Evolutionary conservation across 2,329 filamentous ascomycete species (phyloP).

Genomic region (Torrubiella hemipterigena): DNA sequence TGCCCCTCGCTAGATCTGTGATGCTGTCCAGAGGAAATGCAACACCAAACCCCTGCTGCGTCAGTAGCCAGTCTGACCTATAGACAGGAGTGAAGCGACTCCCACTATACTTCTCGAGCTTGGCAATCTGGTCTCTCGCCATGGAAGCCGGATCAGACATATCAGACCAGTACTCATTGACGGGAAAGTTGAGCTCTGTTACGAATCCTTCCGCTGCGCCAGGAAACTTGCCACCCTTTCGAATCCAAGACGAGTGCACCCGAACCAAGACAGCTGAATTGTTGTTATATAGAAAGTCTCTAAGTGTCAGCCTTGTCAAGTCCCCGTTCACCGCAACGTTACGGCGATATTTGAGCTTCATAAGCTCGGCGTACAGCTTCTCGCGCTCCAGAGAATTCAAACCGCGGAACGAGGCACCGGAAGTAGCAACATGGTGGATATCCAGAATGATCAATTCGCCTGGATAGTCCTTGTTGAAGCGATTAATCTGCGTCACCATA

Average conservation of each 20-base stretch:
- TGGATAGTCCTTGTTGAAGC: constrained; percentile 15
- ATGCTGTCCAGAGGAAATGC: constrained; percentile 4
- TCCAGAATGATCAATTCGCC: constrained; percentile 22
- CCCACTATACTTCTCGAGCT: constrained; percentile 7
- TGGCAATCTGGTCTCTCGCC: constrained; percentile 11
- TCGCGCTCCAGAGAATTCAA: constrained; percentile 4
- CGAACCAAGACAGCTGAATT: constrained; percentile 17
- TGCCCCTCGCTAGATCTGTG: constrained; percentile 5
- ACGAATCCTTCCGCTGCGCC: constrained; percentile 16
- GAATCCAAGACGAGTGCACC: constrained; percentile 12
- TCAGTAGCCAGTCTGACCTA: constrained; percentile 16
- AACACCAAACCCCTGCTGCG: constrained; percentile 7
- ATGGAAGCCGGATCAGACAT: constrained; percentile 7
- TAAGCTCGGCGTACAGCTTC: constrained; percentile 12
- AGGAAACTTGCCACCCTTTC: constrained; percentile 9
- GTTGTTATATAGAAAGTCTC: constrained; percentile 13
- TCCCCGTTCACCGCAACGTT: constrained; percentile 12
- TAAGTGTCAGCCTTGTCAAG: constrained; percentile 13
- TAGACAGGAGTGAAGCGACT: constrained; percentile 9
- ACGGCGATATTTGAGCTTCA: constrained; percentile 11
- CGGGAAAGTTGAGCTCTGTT: constrained; percentile 13
- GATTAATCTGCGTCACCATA: constrained; percentile 17
- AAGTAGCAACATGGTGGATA: constrained; percentile 10
- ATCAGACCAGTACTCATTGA: constrained; percentile 13
- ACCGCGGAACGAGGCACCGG: neutral